These are phyloP conservation scores for Chaetomium sp. DNA, from an alignment of 2,329 filamentous ascomycete genomes.

Conservation along the genomic window DNA sequence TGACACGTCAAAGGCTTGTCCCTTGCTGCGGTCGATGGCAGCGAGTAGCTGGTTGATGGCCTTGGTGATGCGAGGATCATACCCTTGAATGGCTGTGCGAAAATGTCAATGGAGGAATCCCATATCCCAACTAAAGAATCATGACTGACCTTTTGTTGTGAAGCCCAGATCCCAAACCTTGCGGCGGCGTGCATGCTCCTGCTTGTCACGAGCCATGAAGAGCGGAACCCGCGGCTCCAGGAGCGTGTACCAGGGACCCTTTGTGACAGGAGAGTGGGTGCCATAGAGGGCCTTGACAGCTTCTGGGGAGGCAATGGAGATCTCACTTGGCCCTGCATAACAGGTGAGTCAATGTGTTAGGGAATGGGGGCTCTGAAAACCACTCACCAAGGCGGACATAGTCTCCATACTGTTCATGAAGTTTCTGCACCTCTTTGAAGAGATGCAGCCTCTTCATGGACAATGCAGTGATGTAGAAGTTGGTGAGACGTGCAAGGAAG, in stretches of 20 bases:
- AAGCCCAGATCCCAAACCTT: conserved; percentile 43
- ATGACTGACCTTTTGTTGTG: conserved; percentile 32
- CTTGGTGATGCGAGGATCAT: conserved; percentile 30
- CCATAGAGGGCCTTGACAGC: conserved; percentile 38
- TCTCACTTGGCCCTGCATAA: conserved; percentile 35
- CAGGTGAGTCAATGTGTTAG: neutral
- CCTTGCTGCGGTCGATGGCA: conserved; percentile 18
- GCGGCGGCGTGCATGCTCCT: conserved; percentile 38
- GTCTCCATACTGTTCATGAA: conserved; percentile 32
- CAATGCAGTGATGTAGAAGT: conserved; percentile 30
- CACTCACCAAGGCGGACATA: conserved; percentile 32
- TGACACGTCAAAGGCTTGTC: conserved; percentile 22
- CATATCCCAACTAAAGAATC: neutral
- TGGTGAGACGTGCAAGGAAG: conserved; percentile 28
- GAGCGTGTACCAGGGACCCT: conserved; percentile 42
- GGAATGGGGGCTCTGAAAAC: neutral
- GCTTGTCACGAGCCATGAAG: conserved; percentile 39
- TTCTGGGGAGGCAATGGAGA: conserved; percentile 39
- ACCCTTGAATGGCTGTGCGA: conserved; percentile 24
- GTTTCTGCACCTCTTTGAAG: conserved; percentile 33
- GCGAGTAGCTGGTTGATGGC: conserved; percentile 27
- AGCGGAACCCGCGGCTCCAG: conserved; percentile 38
- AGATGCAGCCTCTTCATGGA: conserved; percentile 32
- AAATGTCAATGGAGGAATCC: neutral
- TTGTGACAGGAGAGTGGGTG: conserved; percentile 37